Evolutionary conservation across 495 filamentous ascomycete species (phyloP).

Genomic region (Neurospora sp.): DNA sequence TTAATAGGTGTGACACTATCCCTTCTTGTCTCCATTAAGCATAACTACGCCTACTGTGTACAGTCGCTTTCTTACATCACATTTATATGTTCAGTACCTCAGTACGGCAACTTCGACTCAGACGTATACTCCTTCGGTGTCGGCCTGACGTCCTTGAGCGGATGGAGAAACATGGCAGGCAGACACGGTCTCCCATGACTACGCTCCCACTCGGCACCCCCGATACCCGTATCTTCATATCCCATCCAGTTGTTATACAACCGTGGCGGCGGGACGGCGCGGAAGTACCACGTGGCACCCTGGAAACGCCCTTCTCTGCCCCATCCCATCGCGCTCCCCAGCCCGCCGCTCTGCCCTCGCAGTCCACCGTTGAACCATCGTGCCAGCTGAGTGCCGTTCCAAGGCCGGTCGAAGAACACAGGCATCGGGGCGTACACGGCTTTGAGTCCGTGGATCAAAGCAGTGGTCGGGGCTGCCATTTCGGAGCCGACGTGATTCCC

Average conservation of each 20-base stretch:
- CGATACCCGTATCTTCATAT: constrained; percentile 39
- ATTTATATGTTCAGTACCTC: constrained; percentile 1
- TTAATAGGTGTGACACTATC: too few relatives aligned
- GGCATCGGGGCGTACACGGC: constrained; percentile 59
- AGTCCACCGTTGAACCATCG: constrained; percentile 52
- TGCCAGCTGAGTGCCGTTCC: constrained; percentile 44
- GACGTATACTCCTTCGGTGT: constrained; percentile 29
- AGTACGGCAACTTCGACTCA: constrained; percentile 18
- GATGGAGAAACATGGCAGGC: constrained; percentile 46
- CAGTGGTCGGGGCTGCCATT: constrained; percentile 56
- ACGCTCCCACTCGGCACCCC: constrained; percentile 43
- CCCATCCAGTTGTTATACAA: constrained; percentile 57
- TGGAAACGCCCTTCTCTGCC: constrained; percentile 44
- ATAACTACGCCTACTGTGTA: neutral
- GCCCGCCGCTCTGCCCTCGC: constrained; percentile 35
- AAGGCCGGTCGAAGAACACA: constrained; percentile 55
- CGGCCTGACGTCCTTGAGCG: constrained; percentile 39
- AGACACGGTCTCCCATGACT: constrained; percentile 42
- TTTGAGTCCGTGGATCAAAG: constrained; percentile 64
- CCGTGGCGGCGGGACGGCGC: constrained; percentile 39
- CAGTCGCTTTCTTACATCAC: neutral
- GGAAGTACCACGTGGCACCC: constrained; percentile 51
- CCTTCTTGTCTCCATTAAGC: neutral
- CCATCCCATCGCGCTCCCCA: constrained; percentile 40
- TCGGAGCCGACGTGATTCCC: constrained; percentile 58